Evolutionary conservation across 345 rosid genomes (phyloP), one percentile per base, ranked within the genome.

Genomic region (Murraya koenigii): DNA sequence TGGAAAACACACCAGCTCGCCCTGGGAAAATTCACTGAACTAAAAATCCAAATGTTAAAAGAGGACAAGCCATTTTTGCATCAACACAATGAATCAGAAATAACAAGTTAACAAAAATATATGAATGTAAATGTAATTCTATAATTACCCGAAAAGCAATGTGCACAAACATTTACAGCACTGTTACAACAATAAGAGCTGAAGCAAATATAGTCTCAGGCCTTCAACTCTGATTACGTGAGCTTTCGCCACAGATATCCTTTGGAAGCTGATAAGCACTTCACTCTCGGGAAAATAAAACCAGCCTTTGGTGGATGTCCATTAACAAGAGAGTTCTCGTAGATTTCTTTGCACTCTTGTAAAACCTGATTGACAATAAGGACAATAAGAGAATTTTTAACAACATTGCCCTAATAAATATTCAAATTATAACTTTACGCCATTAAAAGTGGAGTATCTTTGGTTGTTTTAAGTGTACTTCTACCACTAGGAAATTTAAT

Each of bases 271-370:
- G 87, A 33, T 75, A 97, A 94, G 78, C 86, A 89, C 84, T 94
- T 97, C 84, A 97, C 92, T 85, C 85, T 89, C 1, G 98, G 86
- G 84, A 94, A 97, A 15, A 97, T 87, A 72, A 93, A 91, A 62
- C 99, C 98, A 1, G 97, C 82, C 90, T 84, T 94, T 13, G 93
- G 91, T 7, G 99, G 95, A 25, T 86, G 91, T 63, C 99, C 99
- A 74, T 88, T 93, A 63, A 90, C 85, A 35, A 89, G 91, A 5
- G 97, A 88, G 76, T 97, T 92, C 86, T 91, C 98, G 28, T 92
- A 94, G 64, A 97, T 94, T 78, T 94, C 99, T 85, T 80, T 94
- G 91, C 99, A 97, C 80, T 97, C 99, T 85, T 93, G 98, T 62
- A 94, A 94, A 52, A 97, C 98, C 99, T 97, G 86, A 68, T 77